Base-by-base conservation (phyloP, 2,329 filamentous ascomycete species). In the Venturia carpophila region DNA sequence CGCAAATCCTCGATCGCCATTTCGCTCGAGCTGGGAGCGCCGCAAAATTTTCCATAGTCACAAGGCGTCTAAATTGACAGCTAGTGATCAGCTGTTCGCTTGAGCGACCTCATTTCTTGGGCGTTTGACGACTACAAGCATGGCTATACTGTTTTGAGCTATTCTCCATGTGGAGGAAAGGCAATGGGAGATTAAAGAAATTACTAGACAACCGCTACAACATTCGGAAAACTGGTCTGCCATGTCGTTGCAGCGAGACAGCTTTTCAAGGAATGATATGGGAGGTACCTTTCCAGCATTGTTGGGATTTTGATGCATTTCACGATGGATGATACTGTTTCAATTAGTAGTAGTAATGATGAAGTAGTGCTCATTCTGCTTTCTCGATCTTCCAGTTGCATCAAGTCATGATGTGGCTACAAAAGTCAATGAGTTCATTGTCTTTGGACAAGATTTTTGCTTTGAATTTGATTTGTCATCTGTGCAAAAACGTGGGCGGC, bases 261-360 rank as follows among this genome's bases (percentile, higher is more conserved):
- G 27, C 30, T 37, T 37, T n/a, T 9, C 2, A 19, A 21, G 49
- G 7, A 9, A 37, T 58, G 27, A 52, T 15, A 41, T 27, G 21
- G 47, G 47, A 15, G 21, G 47, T 37, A 58, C 37, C n/a, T n/a
- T 58, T 58, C 13, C 27, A 37, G 52, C 52, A 58, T 37, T 58
- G 21, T 24, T 58, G 30, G 30, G 30, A 37, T 9, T 37, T 58
- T 19, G 27, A n/a, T 37, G 30, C 52, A 4, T 34, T 34, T 27
- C 52, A 58, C 27, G 15, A 37, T 19, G 15, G 27, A 37, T 6
- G 52, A 58, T 10, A 27, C 13, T 3, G n/a, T 27, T 19, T 37
- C 6, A 7, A 34, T 17, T n/a, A n/a, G 15, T 37, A 58, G 30
- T 17, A n/a, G 52, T 37, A 39, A 58, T 58, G 30, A 58, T 19